phyloP scores from a whole-genome alignment of 305 asterid species.

The Caryopteris hybrid region DNA sequence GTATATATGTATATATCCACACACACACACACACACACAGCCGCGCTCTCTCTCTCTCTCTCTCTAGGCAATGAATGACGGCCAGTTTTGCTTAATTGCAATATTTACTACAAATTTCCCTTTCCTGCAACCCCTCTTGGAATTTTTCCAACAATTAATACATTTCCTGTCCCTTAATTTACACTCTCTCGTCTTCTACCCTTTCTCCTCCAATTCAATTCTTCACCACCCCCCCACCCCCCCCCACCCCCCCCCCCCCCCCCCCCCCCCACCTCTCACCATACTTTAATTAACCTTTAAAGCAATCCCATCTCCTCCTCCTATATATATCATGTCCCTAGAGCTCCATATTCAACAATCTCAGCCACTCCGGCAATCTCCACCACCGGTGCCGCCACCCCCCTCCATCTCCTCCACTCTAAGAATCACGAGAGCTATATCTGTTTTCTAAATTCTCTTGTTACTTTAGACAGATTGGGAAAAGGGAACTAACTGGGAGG shows the following conservation, averaged over 20 bases:
- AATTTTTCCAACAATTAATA: slow-evolving; percentile 57
- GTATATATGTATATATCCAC: no score
- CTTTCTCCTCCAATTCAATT: slow-evolving; percentile 25
- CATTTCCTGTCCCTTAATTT: slow-evolving; percentile 48
- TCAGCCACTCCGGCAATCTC: slow-evolving; percentile 15
- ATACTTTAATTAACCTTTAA: slow-evolving; percentile 58
- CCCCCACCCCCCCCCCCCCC: slow-evolving; percentile 9
- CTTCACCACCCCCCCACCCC: slow-evolving; percentile 13
- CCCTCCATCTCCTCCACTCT: neutral
- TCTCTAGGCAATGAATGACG: slow-evolving; percentile 57
- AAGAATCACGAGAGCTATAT: no score
- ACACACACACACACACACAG: no score
- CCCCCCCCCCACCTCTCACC: slow-evolving; percentile 26
- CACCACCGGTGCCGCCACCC: neutral
- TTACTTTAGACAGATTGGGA: neutral
- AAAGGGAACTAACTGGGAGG: neutral
- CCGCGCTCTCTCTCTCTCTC: slow-evolving; percentile 35
- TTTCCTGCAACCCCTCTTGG: slow-evolving; percentile 45
- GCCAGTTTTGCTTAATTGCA: slow-evolving; percentile 52
- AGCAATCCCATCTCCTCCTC: slow-evolving; percentile 29
- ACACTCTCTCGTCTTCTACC: slow-evolving; percentile 47
- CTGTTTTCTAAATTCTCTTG: neutral
- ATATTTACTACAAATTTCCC: slow-evolving; percentile 51
- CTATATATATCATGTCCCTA: slow-evolving; percentile 29
- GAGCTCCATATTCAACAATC: slow-evolving; percentile 22